These are phyloP conservation scores for Dictyostelium intermedium DNA, from an alignment of 78 protist species.

Conservation along the genomic window DNA sequence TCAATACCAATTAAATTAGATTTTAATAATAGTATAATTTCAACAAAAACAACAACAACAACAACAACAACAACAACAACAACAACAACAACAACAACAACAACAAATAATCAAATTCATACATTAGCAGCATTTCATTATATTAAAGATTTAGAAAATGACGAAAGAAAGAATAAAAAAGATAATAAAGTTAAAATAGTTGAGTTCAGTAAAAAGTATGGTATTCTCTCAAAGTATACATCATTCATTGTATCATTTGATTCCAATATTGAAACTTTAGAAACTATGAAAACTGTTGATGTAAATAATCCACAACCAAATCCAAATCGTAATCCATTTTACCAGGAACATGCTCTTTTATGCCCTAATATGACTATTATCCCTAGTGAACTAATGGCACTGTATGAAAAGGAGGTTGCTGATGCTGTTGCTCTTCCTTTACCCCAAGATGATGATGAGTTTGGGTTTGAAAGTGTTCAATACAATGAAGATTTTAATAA, in stretches of 20 bases:
- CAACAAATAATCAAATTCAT: conserved; percentile 23
- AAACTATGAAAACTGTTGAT: conserved; percentile 16
- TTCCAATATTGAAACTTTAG: background rate
- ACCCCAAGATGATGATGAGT: too few relatives aligned
- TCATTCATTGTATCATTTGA: conserved; percentile 20
- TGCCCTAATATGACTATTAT: too few relatives aligned
- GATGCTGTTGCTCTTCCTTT: too few relatives aligned
- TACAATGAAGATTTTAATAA: too few relatives aligned
- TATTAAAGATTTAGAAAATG: conserved; percentile 28
- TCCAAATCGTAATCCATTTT: too few relatives aligned
- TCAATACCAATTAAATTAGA: background rate
- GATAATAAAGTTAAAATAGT: background rate
- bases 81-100: too few relatives aligned
- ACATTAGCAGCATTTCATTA: background rate
- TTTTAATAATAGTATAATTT: background rate
- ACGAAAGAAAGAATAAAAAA: background rate
- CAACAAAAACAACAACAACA: background rate
- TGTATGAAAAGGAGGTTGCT: too few relatives aligned
- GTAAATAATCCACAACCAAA: background rate
- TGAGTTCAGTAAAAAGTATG: background rate
- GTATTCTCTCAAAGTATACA: conserved; percentile 23
- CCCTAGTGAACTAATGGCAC: too few relatives aligned
- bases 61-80: too few relatives aligned
- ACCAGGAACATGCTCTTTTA: too few relatives aligned
- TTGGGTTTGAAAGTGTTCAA: too few relatives aligned